These are phyloP conservation scores for Beta corolliflora DNA, from an alignment of 179 eudicot species.

Conservation along the genomic window DNA sequence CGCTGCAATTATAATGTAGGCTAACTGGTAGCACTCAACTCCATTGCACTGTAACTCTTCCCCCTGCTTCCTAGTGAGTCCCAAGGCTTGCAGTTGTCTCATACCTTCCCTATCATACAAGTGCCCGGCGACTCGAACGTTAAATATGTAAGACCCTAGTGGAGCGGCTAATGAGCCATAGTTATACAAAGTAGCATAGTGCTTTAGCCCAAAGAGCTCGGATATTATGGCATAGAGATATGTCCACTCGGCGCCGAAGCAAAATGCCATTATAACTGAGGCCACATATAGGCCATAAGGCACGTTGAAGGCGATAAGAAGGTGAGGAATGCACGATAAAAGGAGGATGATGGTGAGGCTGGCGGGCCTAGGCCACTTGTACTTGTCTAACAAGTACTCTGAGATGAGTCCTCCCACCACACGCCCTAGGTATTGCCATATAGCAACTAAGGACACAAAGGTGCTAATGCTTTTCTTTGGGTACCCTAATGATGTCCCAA, in stretches of 20 bases:
- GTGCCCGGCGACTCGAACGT: too few relatives aligned
- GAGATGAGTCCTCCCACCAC: neutral
- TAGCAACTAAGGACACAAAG: neutral
- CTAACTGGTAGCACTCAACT: neutral
- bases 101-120: too few relatives aligned
- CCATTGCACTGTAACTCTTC: neutral
- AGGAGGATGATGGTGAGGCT: neutral
- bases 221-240: too few relatives aligned
- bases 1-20: neutral
- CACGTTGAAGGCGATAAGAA: neutral
- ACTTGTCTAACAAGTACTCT: neutral
- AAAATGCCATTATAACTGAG: neutral
- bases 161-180: too few relatives aligned
- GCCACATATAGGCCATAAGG: neutral
- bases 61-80: neutral
- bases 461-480: neutral
- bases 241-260: neutral
- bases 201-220: too few relatives aligned
- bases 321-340: neutral
- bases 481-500: neutral
- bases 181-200: too few relatives aligned
- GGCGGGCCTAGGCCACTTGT: neutral
- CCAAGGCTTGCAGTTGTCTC: neutral
- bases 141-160: too few relatives aligned
- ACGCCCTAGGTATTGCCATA: constrained; percentile 1